Percentiles rank a stretch among this genome's conserved stretches.
Evolutionary conservation across 345 rosid species (phyloP).

Genomic region (Euphorbia tirucalli): DNA sequence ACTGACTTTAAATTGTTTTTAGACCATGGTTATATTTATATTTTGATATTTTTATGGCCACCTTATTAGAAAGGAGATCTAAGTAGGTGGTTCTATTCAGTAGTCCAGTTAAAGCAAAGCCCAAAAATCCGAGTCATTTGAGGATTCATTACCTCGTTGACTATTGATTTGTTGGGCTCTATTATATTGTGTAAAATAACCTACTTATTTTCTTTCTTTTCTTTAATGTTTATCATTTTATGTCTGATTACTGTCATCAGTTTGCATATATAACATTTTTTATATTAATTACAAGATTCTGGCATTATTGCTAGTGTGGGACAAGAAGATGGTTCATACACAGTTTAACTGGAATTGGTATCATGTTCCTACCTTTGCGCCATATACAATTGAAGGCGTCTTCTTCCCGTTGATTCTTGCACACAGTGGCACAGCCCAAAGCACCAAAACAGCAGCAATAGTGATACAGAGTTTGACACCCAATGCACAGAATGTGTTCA

Average conservation of each 20-base stretch:
- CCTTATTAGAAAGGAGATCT: background rate
- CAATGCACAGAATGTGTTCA: slow-evolving; percentile 87
- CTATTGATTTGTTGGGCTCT: background rate
- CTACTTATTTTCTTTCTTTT: background rate
- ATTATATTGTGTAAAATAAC: background rate
- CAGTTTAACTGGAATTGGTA: slow-evolving; percentile 92
- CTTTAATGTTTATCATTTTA: background rate
- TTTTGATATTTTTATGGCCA: background rate
- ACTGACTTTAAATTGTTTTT: background rate
- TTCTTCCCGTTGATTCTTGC: slow-evolving; percentile 83
- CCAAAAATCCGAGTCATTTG: background rate
- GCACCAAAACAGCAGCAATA: slow-evolving; percentile 82
- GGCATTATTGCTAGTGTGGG: slow-evolving; percentile 65
- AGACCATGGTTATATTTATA: background rate
- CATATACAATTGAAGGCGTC: slow-evolving; percentile 78
- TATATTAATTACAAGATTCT: background rate
- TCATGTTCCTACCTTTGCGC: slow-evolving; percentile 83
- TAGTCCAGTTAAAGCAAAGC: background rate
- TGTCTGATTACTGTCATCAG: background rate
- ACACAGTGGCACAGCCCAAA: slow-evolving; percentile 58
- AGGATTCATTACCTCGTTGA: background rate
- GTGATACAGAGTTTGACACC: slow-evolving; percentile 93
- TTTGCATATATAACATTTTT: background rate
- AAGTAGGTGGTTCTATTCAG: background rate
- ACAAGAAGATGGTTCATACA: slow-evolving; percentile 94